phyloP scores from a whole-genome alignment of 208 protist species.

The Hexamita inflata region DNA sequence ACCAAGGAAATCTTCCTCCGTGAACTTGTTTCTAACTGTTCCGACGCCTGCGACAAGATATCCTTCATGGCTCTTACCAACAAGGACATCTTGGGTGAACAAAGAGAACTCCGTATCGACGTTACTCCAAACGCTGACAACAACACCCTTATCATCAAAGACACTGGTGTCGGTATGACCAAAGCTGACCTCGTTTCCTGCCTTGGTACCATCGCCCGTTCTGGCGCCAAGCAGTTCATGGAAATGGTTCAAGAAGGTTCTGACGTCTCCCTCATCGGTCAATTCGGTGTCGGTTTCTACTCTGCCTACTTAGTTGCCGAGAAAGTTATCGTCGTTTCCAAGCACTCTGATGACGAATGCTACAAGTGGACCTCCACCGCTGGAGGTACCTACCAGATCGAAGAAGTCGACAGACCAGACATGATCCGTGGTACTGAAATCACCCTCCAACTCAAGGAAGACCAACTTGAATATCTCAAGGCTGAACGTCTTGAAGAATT shows the following conservation, averaged over 20 bases:
- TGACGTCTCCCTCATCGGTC: conserved; percentile 93
- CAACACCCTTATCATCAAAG: conserved; percentile 78
- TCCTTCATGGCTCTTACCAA: conserved; percentile 81
- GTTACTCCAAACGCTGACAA: conserved; percentile 78
- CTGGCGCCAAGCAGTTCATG: conserved; percentile 96
- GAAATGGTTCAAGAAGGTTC: conserved; percentile 73
- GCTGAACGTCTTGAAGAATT: conserved; percentile 64
- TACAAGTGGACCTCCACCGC: conserved; percentile 90
- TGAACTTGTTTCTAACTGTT: conserved; percentile 94
- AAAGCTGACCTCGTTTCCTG: conserved; percentile 91
- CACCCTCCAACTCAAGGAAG: conserved; percentile 84
- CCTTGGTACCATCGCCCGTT: conserved; percentile 93
- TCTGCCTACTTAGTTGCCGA: conserved; percentile 94
- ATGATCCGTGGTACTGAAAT: conserved; percentile 85
- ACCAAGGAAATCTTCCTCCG: conserved; percentile 97
- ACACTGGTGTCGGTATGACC: conserved; percentile 97
- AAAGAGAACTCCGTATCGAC: conserved; percentile 77
- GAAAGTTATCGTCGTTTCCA: conserved; percentile 76
- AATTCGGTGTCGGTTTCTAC: conserved; percentile 99
- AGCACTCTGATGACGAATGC: conserved; percentile 83
- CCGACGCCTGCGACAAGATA: conserved; percentile 64
- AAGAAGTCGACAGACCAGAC: conserved; percentile 57
- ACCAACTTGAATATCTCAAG: conserved; percentile 84
- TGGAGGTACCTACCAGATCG: conserved; percentile 86
- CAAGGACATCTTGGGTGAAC: conserved; percentile 61